phyloP scores from a whole-genome alignment of 2,329 filamentous ascomycete species.

The Lasiodiplodia hormozganensis region DNA sequence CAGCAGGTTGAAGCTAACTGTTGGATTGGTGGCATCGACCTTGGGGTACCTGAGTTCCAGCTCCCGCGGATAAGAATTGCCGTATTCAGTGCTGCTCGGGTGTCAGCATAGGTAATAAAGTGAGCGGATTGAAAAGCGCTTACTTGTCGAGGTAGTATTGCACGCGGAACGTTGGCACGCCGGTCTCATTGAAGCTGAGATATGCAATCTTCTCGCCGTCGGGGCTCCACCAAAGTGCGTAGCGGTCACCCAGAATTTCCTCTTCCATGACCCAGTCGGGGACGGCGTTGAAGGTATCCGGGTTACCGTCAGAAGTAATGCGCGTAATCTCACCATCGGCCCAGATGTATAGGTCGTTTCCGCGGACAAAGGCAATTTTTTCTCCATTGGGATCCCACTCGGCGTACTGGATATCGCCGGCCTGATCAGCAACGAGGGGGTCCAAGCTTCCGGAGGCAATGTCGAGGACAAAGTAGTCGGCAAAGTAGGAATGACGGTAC shows the following conservation, averaged over 20 bases:
- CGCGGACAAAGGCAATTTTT: conserved; percentile 71
- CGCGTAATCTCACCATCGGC: conserved; percentile 61
- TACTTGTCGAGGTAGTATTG: conserved; percentile 60
- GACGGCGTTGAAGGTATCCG: conserved; percentile 68
- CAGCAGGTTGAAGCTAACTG: conserved; percentile 66
- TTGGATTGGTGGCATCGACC: conserved; percentile 71
- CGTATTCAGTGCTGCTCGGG: conserved; percentile 61
- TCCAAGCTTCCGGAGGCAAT: conserved; percentile 62
- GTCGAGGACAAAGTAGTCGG: conserved; percentile 70
- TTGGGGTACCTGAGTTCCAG: conserved; percentile 66
- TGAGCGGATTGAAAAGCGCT: not conserved
- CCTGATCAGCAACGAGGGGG: conserved; percentile 65
- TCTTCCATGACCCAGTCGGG: conserved; percentile 72
- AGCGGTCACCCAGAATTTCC: conserved; percentile 61
- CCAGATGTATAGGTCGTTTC: conserved; percentile 69
- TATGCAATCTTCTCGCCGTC: conserved; percentile 63
- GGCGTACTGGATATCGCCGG: conserved; percentile 72
- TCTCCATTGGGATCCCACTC: conserved; percentile 65
- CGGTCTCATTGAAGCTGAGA: conserved; percentile 68
- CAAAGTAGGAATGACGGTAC: conserved; percentile 72
- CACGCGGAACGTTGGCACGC: conserved; percentile 68
- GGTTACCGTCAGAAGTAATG: conserved; percentile 66
- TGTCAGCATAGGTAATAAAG: not conserved
- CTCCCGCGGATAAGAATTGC: conserved; percentile 67
- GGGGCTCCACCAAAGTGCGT: conserved; percentile 64